phyloP scores from a whole-genome alignment of 139 green algal species.

The Chlorella sp. region DNA sequence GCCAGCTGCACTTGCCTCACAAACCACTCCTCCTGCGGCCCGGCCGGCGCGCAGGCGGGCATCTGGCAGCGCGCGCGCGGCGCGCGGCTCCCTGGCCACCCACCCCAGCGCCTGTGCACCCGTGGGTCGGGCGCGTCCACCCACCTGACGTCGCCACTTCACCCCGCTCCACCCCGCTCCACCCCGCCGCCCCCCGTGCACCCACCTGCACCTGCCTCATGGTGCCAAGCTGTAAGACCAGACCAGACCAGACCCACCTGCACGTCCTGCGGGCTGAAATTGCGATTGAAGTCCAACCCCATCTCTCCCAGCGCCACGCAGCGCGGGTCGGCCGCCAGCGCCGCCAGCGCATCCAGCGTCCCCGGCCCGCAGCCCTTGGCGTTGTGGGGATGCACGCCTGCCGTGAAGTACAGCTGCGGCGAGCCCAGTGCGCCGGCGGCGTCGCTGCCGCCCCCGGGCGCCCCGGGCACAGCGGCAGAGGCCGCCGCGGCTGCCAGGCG shows the following conservation, averaged over 20 bases:
- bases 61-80: no score
- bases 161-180: no score
- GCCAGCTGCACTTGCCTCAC: slow-evolving; percentile 63
- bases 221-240: no score
- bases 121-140: no score
- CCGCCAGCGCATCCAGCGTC: slow-evolving; percentile 50
- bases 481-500: slow-evolving; percentile 32
- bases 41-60: slow-evolving; percentile 43
- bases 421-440: neutral
- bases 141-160: no score
- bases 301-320: slow-evolving; percentile 73
- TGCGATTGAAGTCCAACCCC: slow-evolving; percentile 83
- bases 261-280: no score
- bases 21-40: slow-evolving; percentile 73
- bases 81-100: no score
- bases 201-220: no score
- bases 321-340: slow-evolving; percentile 44
- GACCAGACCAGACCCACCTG: no score
- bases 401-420: slow-evolving; percentile 70
- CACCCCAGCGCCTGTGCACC: no score
- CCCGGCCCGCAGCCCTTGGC: slow-evolving; percentile 63
- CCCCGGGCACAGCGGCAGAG: neutral
- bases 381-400: slow-evolving; percentile 77
- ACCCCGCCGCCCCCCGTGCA: no score
- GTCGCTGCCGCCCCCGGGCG: neutral